These are phyloP conservation scores for Annulohypoxylon truncatum DNA, from an alignment of 2,329 filamentous ascomycete genomes.

Conservation along the genomic window DNA sequence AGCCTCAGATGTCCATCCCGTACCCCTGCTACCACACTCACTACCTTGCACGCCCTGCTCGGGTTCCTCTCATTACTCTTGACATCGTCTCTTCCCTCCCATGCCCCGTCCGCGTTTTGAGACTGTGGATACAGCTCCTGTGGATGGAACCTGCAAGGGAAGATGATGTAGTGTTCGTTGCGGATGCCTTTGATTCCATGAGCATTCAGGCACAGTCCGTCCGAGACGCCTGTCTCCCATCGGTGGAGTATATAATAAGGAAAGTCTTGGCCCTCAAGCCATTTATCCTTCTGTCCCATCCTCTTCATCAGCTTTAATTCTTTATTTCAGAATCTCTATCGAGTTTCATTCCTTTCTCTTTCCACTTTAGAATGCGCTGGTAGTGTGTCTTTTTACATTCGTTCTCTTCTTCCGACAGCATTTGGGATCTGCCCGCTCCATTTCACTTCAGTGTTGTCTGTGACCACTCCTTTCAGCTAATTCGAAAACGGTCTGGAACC, in stretches of 20 bases:
- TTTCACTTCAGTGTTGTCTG: slow-evolving; percentile 55
- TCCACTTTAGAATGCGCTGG: slow-evolving; percentile 58
- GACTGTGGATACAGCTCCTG: slow-evolving; percentile 54
- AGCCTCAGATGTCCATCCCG: slow-evolving; percentile 40
- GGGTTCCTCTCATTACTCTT: slow-evolving; percentile 48
- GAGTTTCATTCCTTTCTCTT: slow-evolving; percentile 52
- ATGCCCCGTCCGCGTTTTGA: slow-evolving; percentile 55
- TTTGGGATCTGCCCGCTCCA: slow-evolving; percentile 50
- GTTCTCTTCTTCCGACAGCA: slow-evolving; percentile 56
- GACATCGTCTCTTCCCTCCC: slow-evolving; percentile 47
- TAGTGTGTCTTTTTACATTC: slow-evolving; percentile 63
- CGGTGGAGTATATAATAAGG: slow-evolving; percentile 53
- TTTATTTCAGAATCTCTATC: slow-evolving; percentile 44
- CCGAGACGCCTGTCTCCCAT: slow-evolving; percentile 40
- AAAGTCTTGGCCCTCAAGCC: slow-evolving; percentile 55
- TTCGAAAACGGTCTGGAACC: slow-evolving; percentile 64
- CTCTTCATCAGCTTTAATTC: slow-evolving; percentile 47
- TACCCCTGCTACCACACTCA: slow-evolving; percentile 41
- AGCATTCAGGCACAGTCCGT: slow-evolving; percentile 42
- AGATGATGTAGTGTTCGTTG: slow-evolving; percentile 48
- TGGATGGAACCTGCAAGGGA: slow-evolving; percentile 45
- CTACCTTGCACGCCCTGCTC: slow-evolving; percentile 23
- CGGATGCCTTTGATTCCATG: slow-evolving; percentile 43
- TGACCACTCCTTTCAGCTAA: slow-evolving; percentile 58
- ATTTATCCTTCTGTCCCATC: slow-evolving; percentile 50